Evolutionary conservation across 2,329 filamentous ascomycete species (phyloP).

Genomic region (Reticulascus tulasneorum): DNA sequence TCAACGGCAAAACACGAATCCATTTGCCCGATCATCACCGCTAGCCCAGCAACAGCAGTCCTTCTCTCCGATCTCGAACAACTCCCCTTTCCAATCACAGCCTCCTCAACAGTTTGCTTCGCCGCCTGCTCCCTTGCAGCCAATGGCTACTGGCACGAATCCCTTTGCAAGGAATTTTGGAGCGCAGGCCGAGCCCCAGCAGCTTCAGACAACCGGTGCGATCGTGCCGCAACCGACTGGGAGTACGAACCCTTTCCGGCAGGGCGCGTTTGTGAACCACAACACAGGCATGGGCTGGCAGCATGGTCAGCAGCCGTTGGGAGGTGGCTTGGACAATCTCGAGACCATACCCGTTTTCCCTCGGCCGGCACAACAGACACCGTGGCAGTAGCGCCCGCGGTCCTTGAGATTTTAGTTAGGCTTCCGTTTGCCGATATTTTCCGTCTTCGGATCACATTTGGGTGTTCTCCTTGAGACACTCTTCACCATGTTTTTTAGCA

Average conservation of each 20-base stretch:
- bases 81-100: slow-evolving; percentile 42
- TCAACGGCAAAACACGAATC: slow-evolving; percentile 72
- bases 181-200: slow-evolving; percentile 30
- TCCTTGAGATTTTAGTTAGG: no score
- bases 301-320: slow-evolving; percentile 69
- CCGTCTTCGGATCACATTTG: no score
- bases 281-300: slow-evolving; percentile 88
- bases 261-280: slow-evolving; percentile 86
- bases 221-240: slow-evolving; percentile 76
- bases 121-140: slow-evolving; percentile 37
- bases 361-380: slow-evolving; percentile 62
- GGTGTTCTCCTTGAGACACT: no score
- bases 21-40: slow-evolving; percentile 66
- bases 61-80: slow-evolving; percentile 26
- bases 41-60: slow-evolving; percentile 22
- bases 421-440: no score
- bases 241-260: slow-evolving; percentile 90
- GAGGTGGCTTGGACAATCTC: slow-evolving; percentile 75
- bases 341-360: slow-evolving; percentile 84
- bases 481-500: no score
- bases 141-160: slow-evolving; percentile 54
- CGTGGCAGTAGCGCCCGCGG: slow-evolving; percentile 64
- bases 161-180: slow-evolving; percentile 51
- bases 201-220: slow-evolving; percentile 42
- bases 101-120: slow-evolving; percentile 29